Evolutionary conservation across 2,329 filamentous ascomycete genomes (phyloP).

Genomic region (Alternaria metachromatica): DNA sequence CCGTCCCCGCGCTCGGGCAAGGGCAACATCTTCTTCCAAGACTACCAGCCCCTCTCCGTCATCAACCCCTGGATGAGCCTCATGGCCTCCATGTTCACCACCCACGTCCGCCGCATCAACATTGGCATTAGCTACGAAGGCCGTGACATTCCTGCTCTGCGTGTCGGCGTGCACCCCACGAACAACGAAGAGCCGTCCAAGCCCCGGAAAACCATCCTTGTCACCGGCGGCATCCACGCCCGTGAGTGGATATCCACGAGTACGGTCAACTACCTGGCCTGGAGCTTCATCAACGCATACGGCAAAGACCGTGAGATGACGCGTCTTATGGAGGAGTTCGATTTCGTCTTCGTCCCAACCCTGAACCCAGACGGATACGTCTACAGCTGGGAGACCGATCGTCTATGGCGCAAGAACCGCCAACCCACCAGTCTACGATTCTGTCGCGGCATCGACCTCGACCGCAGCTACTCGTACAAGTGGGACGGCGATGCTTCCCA

Average conservation of each 20-base stretch:
- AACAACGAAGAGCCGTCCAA: constrained; percentile 54
- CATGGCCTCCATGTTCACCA: constrained; percentile 87
- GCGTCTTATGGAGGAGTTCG: constrained; percentile 80
- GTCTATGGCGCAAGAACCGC: constrained; percentile 93
- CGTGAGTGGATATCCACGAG: constrained; percentile 96
- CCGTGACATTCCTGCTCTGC: constrained; percentile 81
- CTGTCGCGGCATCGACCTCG: constrained; percentile 87
- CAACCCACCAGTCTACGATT: constrained; percentile 82
- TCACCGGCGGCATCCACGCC: constrained; percentile 88
- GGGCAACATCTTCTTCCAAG: constrained; percentile 76
- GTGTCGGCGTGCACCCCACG: constrained; percentile 69
- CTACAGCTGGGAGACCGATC: constrained; percentile 90
- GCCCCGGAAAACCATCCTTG: constrained; percentile 76
- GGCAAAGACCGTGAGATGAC: constrained; percentile 75
- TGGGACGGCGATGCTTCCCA: constrained; percentile 73
- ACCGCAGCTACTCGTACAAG: constrained; percentile 82
- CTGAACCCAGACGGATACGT: constrained; percentile 94
- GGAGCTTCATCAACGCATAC: constrained; percentile 84
- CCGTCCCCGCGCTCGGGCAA: constrained; percentile 55
- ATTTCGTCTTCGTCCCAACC: constrained; percentile 86
- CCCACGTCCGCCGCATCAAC: constrained; percentile 73
- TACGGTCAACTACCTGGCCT: constrained; percentile 89
- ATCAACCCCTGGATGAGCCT: constrained; percentile 92
- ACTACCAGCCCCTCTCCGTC: constrained; percentile 88
- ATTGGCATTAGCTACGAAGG: constrained; percentile 90